Evolutionary conservation across 2,329 filamentous ascomycete species (phyloP).

Genomic region (Orbilia brochopaga): DNA sequence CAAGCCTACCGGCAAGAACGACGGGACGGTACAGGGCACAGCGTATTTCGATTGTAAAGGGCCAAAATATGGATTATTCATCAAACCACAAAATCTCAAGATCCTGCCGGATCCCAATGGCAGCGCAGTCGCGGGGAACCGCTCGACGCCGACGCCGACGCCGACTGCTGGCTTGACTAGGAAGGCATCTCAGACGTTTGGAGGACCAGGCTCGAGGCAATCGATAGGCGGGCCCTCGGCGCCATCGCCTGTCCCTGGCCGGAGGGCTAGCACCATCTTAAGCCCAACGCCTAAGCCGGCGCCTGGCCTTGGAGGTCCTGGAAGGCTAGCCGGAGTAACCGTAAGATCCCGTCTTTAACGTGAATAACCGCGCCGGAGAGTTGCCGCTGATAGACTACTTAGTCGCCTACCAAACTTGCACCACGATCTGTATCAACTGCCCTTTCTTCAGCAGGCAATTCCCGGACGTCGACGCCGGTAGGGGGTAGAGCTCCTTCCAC

Average conservation of each 20-base stretch:
- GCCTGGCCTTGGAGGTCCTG: conserved; percentile 20
- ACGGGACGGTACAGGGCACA: conserved; percentile 85
- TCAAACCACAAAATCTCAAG: conserved; percentile 72
- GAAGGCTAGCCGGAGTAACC: conserved; percentile 29
- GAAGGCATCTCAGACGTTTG: conserved; percentile 54
- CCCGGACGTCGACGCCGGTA: conserved; percentile 42
- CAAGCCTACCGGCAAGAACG: conserved; percentile 84
- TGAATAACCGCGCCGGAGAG: not conserved
- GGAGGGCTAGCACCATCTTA: conserved; percentile 37
- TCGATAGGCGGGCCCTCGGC: conserved; percentile 29
- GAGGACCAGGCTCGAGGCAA: conserved; percentile 54
- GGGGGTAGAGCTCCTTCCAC: conserved; percentile 34
- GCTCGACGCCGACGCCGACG: conserved; percentile 55
- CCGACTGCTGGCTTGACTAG: conserved; percentile 55
- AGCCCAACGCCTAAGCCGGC: conserved; percentile 40
- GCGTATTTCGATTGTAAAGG: conserved; percentile 82
- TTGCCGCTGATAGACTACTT: conserved; percentile 7
- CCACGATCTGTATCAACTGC: conserved; percentile 43
- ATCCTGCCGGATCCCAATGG: conserved; percentile 37
- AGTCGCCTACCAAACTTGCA: conserved; percentile 46
- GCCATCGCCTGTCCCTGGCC: conserved; percentile 31
- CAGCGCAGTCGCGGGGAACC: conserved; percentile 3
- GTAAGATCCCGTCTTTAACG: conserved; percentile 2
- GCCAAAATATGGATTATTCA: conserved; percentile 80
- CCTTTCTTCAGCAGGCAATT: conserved; percentile 34